Evolutionary conservation across 768 basidiomycete genomes (phyloP).

Genomic region (Clavulina sp.): DNA sequence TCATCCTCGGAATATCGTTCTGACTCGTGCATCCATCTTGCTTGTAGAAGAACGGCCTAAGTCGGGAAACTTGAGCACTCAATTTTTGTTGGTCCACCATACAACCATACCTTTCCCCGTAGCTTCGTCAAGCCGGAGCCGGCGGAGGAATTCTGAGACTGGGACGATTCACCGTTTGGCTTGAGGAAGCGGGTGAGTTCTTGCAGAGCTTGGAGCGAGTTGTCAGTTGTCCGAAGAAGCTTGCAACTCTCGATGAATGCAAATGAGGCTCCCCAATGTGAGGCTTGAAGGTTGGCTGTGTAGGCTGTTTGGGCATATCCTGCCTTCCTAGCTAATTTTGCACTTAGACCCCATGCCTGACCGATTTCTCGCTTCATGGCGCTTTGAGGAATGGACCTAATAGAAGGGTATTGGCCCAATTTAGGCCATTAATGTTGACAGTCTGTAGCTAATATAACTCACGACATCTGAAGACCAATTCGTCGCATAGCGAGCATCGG

Average conservation of each 20-base stretch:
- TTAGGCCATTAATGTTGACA: neutral
- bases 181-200: conserved; percentile 57
- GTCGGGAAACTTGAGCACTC: conserved; percentile 47
- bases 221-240: conserved; percentile 58
- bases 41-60: conserved; percentile 62
- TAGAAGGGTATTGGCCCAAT: neutral
- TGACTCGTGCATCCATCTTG: conserved; percentile 86
- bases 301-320: conserved; percentile 95
- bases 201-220: conserved; percentile 68
- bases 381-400: conserved; percentile 1
- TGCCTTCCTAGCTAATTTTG: conserved; percentile 93
- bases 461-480: conserved; percentile 64
- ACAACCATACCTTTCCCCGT: conserved; percentile 22
- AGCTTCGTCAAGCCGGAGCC: conserved; percentile 45
- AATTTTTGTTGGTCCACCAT: conserved; percentile 23
- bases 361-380: conserved; percentile 35
- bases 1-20: conserved; percentile 48
- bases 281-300: conserved; percentile 82
- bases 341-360: conserved; percentile 74
- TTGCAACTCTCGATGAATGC: conserved; percentile 85
- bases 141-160: no score
- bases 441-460: conserved; percentile 14
- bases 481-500: conserved; percentile 79
- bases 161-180: no score
- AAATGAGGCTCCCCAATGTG: conserved; percentile 49